Evolutionary conservation across 2,329 filamentous ascomycete species (phyloP).

Genomic region (Colletotrichum theobromicola): DNA sequence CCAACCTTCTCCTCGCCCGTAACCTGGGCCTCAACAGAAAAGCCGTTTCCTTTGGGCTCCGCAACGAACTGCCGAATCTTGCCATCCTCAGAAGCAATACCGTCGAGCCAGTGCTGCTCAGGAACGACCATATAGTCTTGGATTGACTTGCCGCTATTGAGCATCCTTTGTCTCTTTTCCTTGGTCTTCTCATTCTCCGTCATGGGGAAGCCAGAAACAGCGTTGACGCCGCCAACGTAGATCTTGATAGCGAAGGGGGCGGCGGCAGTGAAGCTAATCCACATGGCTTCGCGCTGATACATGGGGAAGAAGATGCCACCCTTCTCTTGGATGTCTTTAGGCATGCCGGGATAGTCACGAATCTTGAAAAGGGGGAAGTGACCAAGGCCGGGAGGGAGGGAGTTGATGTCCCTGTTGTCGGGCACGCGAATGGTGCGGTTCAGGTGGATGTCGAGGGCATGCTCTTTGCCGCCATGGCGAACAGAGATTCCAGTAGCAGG

Average conservation of each 20-base stretch:
- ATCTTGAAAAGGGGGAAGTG: constrained; percentile 43
- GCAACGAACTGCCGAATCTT: constrained; percentile 53
- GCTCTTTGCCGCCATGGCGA: neutral
- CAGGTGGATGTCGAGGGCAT: constrained; percentile 38
- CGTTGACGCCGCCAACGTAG: constrained; percentile 45
- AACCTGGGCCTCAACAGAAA: constrained; percentile 50
- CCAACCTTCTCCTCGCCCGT: constrained; percentile 44
- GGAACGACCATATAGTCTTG: constrained; percentile 41
- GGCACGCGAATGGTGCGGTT: constrained; percentile 47
- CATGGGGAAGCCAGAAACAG: constrained; percentile 38
- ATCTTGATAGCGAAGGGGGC: constrained; percentile 42
- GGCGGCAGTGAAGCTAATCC: constrained; percentile 35
- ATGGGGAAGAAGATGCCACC: constrained; percentile 53
- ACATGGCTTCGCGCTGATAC: constrained; percentile 46
- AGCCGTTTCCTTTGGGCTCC: constrained; percentile 45
- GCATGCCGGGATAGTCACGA: constrained; percentile 36
- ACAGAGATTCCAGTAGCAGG: neutral
- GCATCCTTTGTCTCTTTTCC: constrained; percentile 16
- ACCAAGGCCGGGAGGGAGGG: constrained; percentile 41
- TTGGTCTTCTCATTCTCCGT: constrained; percentile 24
- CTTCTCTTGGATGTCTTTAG: constrained; percentile 37
- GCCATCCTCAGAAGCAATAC: constrained; percentile 37
- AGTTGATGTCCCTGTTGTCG: constrained; percentile 35
- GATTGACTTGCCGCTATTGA: constrained; percentile 9
- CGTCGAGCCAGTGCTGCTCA: constrained; percentile 44